These are phyloP conservation scores for Amanita exitialis DNA, from an alignment of 768 basidiomycete genomes.

Conservation along the genomic window DNA sequence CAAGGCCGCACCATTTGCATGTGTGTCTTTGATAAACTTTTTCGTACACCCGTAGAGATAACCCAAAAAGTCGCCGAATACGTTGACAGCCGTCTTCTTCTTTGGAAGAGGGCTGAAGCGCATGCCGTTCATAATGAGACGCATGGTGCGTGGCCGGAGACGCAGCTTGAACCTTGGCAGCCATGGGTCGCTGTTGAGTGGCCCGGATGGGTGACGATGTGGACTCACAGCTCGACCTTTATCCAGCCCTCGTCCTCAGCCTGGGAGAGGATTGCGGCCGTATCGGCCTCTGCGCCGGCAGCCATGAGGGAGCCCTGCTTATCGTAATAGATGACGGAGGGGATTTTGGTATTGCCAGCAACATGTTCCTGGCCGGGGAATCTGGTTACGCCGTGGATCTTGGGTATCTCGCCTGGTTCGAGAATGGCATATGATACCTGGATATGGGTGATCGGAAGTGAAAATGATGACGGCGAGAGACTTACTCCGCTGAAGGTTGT, in stretches of 20 bases:
- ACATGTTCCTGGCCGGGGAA: constrained; percentile 84
- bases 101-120: constrained; percentile 57
- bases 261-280: constrained; percentile 40
- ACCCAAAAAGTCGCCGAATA: constrained; percentile 71
- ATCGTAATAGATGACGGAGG: constrained; percentile 70
- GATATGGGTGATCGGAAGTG: constrained; percentile 5
- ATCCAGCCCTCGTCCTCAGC: constrained; percentile 76
- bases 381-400: constrained; percentile 72
- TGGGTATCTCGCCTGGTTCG: constrained; percentile 72
- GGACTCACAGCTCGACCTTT: constrained; percentile 61
- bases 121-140: constrained; percentile 79
- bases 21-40: constrained; percentile 72
- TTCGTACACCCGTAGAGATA: constrained; percentile 70
- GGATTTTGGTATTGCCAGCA: constrained; percentile 78
- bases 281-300: constrained; percentile 73
- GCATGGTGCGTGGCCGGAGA: constrained; percentile 68
- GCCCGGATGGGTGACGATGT: background rate
- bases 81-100: constrained; percentile 59
- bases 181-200: background rate
- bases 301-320: constrained; percentile 52
- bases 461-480: constrained; percentile 4
- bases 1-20: constrained; percentile 60
- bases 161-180: constrained; percentile 65
- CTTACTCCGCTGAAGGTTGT: constrained; percentile 74
- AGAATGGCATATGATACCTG: constrained; percentile 73